phyloP scores from a whole-genome alignment of 495 filamentous ascomycete species.

The Lasiosphaeris hirsuta region DNA sequence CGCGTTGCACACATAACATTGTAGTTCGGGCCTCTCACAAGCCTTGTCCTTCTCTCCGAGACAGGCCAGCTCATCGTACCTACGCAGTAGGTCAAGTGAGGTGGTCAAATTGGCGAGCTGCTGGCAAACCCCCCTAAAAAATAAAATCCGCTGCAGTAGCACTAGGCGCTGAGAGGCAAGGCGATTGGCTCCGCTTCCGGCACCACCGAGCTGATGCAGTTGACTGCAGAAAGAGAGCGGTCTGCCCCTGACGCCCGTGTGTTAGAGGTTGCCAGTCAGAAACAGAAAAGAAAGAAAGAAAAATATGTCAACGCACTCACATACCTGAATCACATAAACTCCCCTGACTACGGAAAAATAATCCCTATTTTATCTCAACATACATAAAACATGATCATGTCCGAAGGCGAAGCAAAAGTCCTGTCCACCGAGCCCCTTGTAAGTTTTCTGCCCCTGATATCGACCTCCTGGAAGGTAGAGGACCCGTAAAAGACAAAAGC shows the following conservation, averaged over 20 bases:
- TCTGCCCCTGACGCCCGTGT: too few species aligned
- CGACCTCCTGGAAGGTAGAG: not conserved
- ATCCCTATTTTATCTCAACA: too few species aligned
- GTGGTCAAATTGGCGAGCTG: not conserved
- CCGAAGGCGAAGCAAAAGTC: constrained; percentile 17
- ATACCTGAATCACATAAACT: too few species aligned
- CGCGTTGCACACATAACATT: not conserved
- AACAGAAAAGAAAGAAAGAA: too few species aligned
- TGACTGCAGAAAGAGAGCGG: too few species aligned
- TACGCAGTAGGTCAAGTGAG: not conserved
- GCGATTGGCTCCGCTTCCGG: too few species aligned
- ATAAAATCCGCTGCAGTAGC: not conserved
- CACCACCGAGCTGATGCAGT: too few species aligned
- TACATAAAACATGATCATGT: constrained; percentile 7
- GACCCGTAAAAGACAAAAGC: not conserved
- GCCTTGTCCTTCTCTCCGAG: not conserved
- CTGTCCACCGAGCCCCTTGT: constrained; percentile 33
- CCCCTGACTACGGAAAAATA: too few species aligned
- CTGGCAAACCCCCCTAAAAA: not conserved
- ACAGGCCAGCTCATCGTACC: constrained; percentile 9
- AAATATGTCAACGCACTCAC: too few species aligned
- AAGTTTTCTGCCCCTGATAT: constrained; percentile 8
- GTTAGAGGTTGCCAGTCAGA: too few species aligned
- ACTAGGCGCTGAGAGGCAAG: not conserved
- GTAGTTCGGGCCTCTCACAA: not conserved